phyloP scores from a whole-genome alignment of 2,329 filamentous ascomycete species.

The Arthrobotrys iridis region DNA sequence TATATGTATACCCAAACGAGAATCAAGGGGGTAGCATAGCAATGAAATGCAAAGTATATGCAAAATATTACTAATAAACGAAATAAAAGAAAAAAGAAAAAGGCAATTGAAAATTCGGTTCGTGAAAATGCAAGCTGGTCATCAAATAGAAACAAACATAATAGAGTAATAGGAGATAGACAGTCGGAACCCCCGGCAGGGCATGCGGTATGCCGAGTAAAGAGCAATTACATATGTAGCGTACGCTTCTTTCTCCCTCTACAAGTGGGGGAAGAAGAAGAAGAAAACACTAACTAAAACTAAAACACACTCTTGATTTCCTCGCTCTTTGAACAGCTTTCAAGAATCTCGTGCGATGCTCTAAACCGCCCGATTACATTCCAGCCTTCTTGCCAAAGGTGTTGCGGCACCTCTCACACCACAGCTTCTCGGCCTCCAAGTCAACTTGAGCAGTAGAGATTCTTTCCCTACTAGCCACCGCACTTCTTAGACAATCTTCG shows the following conservation, averaged over 20 bases:
- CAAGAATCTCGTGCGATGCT: no score
- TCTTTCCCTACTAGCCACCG: constrained; percentile 37
- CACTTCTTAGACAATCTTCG: constrained; percentile 53
- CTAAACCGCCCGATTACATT: constrained; percentile 9
- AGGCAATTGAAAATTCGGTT: background rate
- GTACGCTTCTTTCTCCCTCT: constrained; percentile 16
- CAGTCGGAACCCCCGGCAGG: background rate
- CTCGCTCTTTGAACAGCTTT: no score
- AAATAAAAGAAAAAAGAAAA: background rate
- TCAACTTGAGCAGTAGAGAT: constrained; percentile 35
- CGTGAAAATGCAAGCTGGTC: background rate
- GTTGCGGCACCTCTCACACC: constrained; percentile 47
- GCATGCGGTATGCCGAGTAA: background rate
- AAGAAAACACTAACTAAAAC: no score
- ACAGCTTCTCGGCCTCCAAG: constrained; percentile 47
- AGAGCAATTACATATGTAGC: background rate
- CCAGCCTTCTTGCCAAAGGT: constrained; percentile 48
- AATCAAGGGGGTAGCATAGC: background rate
- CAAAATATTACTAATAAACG: background rate
- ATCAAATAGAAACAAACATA: background rate
- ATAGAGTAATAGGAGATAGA: background rate
- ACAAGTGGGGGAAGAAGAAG: no score
- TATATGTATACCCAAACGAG: background rate
- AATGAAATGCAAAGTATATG: background rate
- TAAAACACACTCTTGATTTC: background rate